Conservation (phyloP, 2,329 filamentous ascomycete genomes). For the Akanthomyces lecanii region DNA sequence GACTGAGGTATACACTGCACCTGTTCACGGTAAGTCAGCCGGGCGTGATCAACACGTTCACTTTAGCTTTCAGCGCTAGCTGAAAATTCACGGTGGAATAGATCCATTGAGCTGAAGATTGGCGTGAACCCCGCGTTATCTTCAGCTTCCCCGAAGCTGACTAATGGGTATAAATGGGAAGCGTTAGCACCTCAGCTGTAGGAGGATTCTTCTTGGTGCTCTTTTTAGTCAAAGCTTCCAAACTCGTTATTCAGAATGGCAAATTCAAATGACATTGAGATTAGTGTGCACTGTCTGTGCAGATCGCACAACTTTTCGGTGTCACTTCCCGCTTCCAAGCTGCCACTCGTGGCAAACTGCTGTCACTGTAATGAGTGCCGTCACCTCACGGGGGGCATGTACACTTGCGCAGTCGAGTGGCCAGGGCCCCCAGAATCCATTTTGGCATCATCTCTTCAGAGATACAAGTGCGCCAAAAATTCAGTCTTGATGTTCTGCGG, state of each 20-base stretch:
- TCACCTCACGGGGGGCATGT: slow-evolving; percentile 41
- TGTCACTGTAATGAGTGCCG: slow-evolving; percentile 50
- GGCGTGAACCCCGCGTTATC: slow-evolving; percentile 1
- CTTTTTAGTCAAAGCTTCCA: not conserved
- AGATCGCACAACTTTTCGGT: slow-evolving; percentile 37
- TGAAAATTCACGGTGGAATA: not conserved
- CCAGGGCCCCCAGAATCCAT: slow-evolving; percentile 28
- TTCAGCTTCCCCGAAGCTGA: not conserved
- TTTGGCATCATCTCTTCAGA: slow-evolving; percentile 26
- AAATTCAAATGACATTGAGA: not conserved
- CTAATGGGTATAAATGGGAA: not conserved
- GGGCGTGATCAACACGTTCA: not conserved
- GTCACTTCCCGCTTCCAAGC: slow-evolving; percentile 28
- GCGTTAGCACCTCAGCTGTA: not conserved
- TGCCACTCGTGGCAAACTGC: slow-evolving; percentile 37
- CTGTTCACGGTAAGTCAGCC: no score
- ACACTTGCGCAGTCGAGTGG: slow-evolving; percentile 36
- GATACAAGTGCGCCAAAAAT: slow-evolving; percentile 32
- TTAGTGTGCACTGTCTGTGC: slow-evolving; percentile 39
- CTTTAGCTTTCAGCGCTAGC: not conserved
- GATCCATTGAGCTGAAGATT: not conserved
- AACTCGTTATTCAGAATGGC: not conserved
- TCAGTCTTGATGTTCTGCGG: slow-evolving; percentile 38
- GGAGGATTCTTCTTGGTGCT: not conserved
- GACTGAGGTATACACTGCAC: no score